Base-by-base conservation (phyloP, 2,329 filamentous ascomycete genomes). In the Hypoxylon sp. region DNA sequence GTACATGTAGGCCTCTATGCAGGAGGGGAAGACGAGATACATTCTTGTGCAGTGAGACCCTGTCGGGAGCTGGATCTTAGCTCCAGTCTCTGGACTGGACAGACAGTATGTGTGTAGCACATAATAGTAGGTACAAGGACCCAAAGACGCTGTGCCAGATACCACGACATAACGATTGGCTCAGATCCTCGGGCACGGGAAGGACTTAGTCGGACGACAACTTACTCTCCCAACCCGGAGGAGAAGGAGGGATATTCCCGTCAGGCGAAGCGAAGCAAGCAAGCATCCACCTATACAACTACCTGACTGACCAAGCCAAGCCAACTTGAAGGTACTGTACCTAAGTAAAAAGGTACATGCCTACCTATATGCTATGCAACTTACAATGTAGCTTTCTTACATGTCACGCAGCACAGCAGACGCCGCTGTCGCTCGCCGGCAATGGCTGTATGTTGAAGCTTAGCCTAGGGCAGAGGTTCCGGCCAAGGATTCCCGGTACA, bases 41-140 rank as follows among this genome's bases (percentile, higher is more conserved):
- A 11, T 34, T 32, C 21, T 7, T 7, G 7, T 51, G 51, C 51
- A 44, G 58, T 59, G 58, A 51, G 46, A 59, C 58, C 43, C 49
- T 58, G 58, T 60, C 58, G 58, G 55, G 58, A 60, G 51, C 58
- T 60, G 55, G 58, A 60, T 60, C 58, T 60, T 56, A 54, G 48
- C 53, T 47, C 46, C 9, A n/a, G n/a, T n/a, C n/a, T n/a, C n/a
- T n/a, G n/a, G n/a, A n/a, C n/a, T n/a, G n/a, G n/a, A n/a, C n/a
- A n/a, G n/a, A n/a, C n/a, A n/a, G n/a, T n/a, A n/a, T n/a, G n/a
- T n/a, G n/a, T 58, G 46, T 55, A 51, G 55, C 49, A 57, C 51
- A 60, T 48, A 55, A n/a, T n/a, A n/a, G n/a, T n/a, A n/a, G 9
- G 27, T 49, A 57, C 42, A 57, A 52, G 51, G 46, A 48, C 47